phyloP scores from a whole-genome alignment of 805 yeast genomes.

The Metschnikowia matae region DNA sequence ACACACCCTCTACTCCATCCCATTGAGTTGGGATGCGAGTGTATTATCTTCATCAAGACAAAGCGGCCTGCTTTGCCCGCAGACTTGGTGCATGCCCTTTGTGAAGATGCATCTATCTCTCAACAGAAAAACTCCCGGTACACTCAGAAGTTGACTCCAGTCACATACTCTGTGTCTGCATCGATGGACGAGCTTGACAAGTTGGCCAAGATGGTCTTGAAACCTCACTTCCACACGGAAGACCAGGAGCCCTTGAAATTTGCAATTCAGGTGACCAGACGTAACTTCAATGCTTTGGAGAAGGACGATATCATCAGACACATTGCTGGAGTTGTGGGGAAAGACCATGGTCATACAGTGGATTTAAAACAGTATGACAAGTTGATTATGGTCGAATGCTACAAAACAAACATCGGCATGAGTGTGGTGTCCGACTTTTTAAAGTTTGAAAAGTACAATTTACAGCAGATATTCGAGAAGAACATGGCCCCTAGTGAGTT shows the following conservation, averaged over 20 bases:
- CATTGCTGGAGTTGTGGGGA: conserved; percentile 69
- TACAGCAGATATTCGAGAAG: conserved; percentile 73
- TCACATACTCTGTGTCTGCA: conserved; percentile 70
- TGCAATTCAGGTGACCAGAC: conserved; percentile 74
- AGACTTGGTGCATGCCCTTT: conserved; percentile 57
- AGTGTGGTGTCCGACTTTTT: conserved; percentile 70
- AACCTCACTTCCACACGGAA: conserved; percentile 59
- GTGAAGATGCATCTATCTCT: conserved; percentile 53
- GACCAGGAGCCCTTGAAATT: conserved; percentile 47
- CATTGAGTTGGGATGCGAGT: conserved; percentile 69
- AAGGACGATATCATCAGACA: conserved; percentile 69
- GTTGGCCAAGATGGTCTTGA: conserved; percentile 56
- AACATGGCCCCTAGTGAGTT: conserved; percentile 20
- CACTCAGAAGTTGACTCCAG: conserved; percentile 77
- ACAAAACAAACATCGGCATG: conserved; percentile 84
- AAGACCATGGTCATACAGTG: conserved; percentile 66
- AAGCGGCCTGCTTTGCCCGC: conserved; percentile 79
- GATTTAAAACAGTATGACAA: conserved; percentile 78
- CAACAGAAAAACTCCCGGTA: conserved; percentile 60
- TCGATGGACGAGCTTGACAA: conserved; percentile 61
- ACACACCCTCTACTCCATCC: conserved; percentile 42
- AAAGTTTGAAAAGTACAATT: conserved; percentile 62
- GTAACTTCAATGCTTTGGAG: conserved; percentile 73
- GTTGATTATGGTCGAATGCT: conserved; percentile 80
- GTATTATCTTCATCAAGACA: conserved; percentile 80